phyloP scores from a whole-genome alignment of 2,329 filamentous ascomycete species.

The Aciculosporium take region DNA sequence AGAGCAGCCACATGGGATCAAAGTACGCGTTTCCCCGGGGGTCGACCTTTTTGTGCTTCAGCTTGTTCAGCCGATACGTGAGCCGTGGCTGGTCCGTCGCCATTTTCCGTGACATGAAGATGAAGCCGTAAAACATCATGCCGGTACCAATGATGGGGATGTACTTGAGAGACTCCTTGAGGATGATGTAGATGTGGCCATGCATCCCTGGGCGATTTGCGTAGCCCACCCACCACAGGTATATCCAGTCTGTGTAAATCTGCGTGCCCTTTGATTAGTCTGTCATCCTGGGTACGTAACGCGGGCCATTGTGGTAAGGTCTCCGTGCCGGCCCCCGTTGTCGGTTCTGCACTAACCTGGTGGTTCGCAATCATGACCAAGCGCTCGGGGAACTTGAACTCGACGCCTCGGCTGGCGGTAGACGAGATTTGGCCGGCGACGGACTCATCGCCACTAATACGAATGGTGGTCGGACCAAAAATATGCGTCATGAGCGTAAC shows the following conservation, averaged over 20 bases:
- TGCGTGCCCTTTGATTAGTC: slow-evolving; percentile 12
- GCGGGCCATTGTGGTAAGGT: too few species aligned
- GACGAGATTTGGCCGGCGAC: slow-evolving; percentile 61
- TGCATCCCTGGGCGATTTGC: slow-evolving; percentile 62
- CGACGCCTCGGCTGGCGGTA: slow-evolving; percentile 55
- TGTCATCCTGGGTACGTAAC: background rate
- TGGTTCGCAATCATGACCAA: slow-evolving; percentile 79
- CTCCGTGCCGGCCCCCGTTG: too few species aligned
- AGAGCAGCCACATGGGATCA: slow-evolving; percentile 78
- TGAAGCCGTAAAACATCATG: slow-evolving; percentile 79
- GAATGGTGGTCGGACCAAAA: slow-evolving; percentile 73
- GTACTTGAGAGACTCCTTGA: slow-evolving; percentile 74
- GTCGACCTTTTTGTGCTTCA: slow-evolving; percentile 43
- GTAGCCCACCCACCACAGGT: slow-evolving; percentile 90
- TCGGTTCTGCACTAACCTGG: slow-evolving; percentile 47
- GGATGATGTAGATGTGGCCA: slow-evolving; percentile 77
- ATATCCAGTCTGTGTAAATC: slow-evolving; percentile 86
- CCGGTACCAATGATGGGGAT: slow-evolving; percentile 68
- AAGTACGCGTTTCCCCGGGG: slow-evolving; percentile 40
- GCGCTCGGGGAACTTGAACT: slow-evolving; percentile 69
- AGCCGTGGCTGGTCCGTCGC: slow-evolving; percentile 63
- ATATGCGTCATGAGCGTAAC: slow-evolving; percentile 70
- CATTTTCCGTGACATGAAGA: slow-evolving; percentile 87
- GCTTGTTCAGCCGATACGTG: slow-evolving; percentile 55
- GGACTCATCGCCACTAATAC: slow-evolving; percentile 70